Evolutionary conservation across 768 basidiomycete species (phyloP).

Genomic region (Steccherinum ochraceum): DNA sequence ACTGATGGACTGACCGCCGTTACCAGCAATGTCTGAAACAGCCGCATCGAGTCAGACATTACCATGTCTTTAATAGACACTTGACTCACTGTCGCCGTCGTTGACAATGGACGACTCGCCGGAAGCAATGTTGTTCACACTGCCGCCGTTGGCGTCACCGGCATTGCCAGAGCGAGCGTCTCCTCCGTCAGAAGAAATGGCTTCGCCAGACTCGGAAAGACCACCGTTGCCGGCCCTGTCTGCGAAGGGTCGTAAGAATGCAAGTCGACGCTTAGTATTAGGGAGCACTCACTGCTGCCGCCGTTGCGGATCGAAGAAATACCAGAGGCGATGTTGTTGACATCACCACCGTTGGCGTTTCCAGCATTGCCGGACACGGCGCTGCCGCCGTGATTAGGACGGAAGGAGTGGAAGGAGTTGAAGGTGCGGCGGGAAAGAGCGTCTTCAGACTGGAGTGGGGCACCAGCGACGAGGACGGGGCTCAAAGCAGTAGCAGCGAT

Average conservation of each 20-base stretch:
- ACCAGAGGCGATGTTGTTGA: background rate
- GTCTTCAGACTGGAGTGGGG: background rate
- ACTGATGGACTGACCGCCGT: constrained; percentile 2
- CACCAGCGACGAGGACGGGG: background rate
- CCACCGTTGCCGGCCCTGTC: background rate
- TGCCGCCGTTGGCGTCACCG: constrained; percentile 7
- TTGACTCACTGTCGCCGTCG: background rate
- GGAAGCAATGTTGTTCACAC: constrained; percentile 1
- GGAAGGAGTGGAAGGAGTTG: background rate
- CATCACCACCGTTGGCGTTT: constrained; percentile 4
- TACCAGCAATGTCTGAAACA: constrained; percentile 1
- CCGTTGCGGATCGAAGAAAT: background rate
- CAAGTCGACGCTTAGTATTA: too few relatives aligned
- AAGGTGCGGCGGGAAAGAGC: background rate
- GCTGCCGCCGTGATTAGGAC: background rate
- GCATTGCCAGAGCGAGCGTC: constrained; percentile 4
- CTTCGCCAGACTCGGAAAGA: background rate
- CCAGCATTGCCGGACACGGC: constrained; percentile 4
- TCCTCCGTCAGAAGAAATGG: constrained; percentile 1
- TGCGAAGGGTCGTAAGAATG: background rate
- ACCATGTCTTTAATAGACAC: background rate
- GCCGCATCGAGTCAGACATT: background rate
- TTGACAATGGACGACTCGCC: background rate
- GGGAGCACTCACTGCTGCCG: background rate
- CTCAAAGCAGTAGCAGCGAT: background rate